These are phyloP conservation scores for Cryphonectria naterciae DNA, from an alignment of 2,329 filamentous ascomycete species.

Conservation along the genomic window DNA sequence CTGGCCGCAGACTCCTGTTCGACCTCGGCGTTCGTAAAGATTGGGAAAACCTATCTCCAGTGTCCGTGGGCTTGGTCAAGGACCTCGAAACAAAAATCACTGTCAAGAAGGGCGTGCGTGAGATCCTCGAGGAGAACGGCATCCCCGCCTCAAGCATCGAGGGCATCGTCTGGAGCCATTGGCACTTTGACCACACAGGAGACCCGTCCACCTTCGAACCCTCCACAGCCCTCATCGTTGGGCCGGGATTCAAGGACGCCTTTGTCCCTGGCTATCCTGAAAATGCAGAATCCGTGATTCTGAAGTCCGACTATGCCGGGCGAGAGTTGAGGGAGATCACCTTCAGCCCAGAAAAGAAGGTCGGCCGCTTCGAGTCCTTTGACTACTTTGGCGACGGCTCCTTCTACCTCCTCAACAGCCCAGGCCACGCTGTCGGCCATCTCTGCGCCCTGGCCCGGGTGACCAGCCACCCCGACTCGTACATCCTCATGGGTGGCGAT, in stretches of 20 bases:
- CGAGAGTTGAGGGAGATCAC: constrained; percentile 35
- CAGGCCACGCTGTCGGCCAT: constrained; percentile 18
- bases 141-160: constrained; percentile 28
- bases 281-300: constrained; percentile 31
- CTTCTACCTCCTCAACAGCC: constrained; percentile 15
- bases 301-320: constrained; percentile 34
- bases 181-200: constrained; percentile 38
- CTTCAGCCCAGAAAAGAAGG: constrained; percentile 32
- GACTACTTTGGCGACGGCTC: constrained; percentile 24
- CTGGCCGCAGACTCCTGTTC: constrained; percentile 38
- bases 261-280: constrained; percentile 31
- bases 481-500: constrained; percentile 49
- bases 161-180: constrained; percentile 38
- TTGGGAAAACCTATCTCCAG: constrained; percentile 42
- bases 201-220: constrained; percentile 35
- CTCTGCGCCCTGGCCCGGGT: constrained; percentile 43
- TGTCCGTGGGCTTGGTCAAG: not conserved
- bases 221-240: constrained; percentile 34
- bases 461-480: constrained; percentile 39
- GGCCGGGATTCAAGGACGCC: constrained; percentile 39
- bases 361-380: constrained; percentile 24
- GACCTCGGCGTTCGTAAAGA: constrained; percentile 48
- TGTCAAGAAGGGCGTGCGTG: constrained; percentile 47
- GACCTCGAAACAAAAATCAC: constrained; percentile 34
- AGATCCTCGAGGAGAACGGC: constrained; percentile 44